Evolutionary conservation across 768 basidiomycete genomes (phyloP), one percentile per base, ranked within the genome.

Genomic region (Boletellus sp.): DNA sequence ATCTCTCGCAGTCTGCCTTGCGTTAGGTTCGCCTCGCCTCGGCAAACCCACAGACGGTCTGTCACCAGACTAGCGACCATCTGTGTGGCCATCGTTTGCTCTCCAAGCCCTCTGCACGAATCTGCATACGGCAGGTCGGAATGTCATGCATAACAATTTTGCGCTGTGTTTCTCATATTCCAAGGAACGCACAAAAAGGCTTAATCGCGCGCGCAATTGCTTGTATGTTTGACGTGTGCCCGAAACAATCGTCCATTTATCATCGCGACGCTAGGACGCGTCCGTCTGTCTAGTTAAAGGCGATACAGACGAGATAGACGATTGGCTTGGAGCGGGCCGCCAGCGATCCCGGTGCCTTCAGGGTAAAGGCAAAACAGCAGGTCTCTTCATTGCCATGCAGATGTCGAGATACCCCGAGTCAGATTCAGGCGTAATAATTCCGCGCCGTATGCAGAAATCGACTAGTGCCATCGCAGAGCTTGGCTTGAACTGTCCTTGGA

Each of bases 391-490:
- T 4, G 55, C 51, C 58, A 56, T 48, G 28, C 64, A 68, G 20
- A 68, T 19, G 10, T 59, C 64, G 1, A 61, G 52, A 42, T 58
- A 68, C 5, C 23, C 50, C 3, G 50, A 36, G 13, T 66, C 64
- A 16, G 60, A 60, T 45, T 63, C 57, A 4, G 63, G 58, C 1
- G 55, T 59, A 35, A 60, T 52, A 6, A 58, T 42, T 15, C 73
- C 74, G 22, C 70, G 70, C 38, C 71, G 64, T 46, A 73, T 56
- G 51, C 73, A 59, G 52, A 77, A 76, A 50, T 75, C 72, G 6
- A 76, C 53, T 39, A 75, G 60, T 1, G 71, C 74, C 55, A 76
- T 57, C 16, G 71, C 74, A 39, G 72, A 74, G 45, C 73, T 74
- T 11, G 72, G 61, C 47, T 75, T 76, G 63, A 75, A 76, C 42